Evolutionary conservation across 1,139 yeast species (phyloP), one percentile per base, ranked within the genome.

Genomic region (Geotrichum macrosporum): DNA sequence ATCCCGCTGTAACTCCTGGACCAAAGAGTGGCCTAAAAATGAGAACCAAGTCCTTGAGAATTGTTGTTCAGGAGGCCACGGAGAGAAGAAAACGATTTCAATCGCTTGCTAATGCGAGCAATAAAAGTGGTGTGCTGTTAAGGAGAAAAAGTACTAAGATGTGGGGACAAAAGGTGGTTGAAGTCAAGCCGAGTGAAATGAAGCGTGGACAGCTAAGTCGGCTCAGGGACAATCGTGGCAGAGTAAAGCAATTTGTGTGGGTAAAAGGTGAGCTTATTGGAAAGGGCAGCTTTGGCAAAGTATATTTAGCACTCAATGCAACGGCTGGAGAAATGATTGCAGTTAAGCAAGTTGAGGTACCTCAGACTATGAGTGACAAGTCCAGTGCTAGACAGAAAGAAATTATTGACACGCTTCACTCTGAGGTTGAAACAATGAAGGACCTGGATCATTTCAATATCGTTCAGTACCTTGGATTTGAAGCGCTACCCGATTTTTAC

Each of bases 241-340:
- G 78, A 40, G 78, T 78, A 58, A 84, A 83, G 58, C 95, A 87
- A 65, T 88, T 89, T 71, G 94, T 92, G 0, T 94, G 99, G 99
- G 85, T 94, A 45, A 88, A 88, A 63, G 99, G 99, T 72, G 97
- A 89, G 60, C 73, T 92, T 53, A 87, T 94, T 51, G 99, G 99
- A 1, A 79, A 89, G 51, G 99, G 99, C 0, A 89, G 96, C 0
- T 94, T 89, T 72, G 99, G 98, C n/a, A 82, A 86, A 37, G 98
- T 94, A 1, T 92, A 77, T 60, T 73, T 94, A 51, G 97, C 96
- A 1, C 74, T 94, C 60, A 94, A 94, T 64, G 94, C 88, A 13
- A 92, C 97, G 0, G 88, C 96, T 0, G 97, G 98, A 48, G 99
- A 94, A 60, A 89, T 94, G 96, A 81, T 94, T 69, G 99, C 99